Evolutionary conservation across 768 basidiomycete genomes (phyloP).

Genomic region (Kwoniella sp.): DNA sequence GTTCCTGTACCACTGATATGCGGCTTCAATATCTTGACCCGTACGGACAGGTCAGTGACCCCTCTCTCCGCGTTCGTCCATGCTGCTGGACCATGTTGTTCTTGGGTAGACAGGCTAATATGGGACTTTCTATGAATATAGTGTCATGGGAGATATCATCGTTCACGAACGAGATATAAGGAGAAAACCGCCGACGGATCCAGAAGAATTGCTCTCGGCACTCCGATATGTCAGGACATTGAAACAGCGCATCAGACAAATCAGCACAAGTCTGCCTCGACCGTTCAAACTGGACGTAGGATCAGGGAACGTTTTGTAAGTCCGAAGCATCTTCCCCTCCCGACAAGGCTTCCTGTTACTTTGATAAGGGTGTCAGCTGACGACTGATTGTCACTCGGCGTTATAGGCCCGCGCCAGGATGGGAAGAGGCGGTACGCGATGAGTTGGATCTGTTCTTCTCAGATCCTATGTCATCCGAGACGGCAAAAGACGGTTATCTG

Average conservation of each 20-base stretch:
- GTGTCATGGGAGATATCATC: slow-evolving; percentile 35
- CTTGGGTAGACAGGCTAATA: no score
- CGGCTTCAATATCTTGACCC: slow-evolving; percentile 37
- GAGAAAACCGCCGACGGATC: slow-evolving; percentile 27
- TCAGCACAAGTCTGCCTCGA: slow-evolving; percentile 27
- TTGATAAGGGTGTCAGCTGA: background rate
- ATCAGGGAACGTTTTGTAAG: slow-evolving; percentile 22
- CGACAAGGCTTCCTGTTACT: no score
- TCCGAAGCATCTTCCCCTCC: background rate
- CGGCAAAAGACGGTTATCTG: slow-evolving; percentile 36
- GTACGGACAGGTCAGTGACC: slow-evolving; percentile 24
- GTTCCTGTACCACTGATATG: slow-evolving; percentile 25
- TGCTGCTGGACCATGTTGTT: no score
- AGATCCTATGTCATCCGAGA: slow-evolving; percentile 34
- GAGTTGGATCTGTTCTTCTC: slow-evolving; percentile 38
- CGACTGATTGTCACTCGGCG: background rate
- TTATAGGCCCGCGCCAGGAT: slow-evolving; percentile 40
- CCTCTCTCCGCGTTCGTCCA: background rate
- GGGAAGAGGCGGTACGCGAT: slow-evolving; percentile 35
- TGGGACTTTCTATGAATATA: background rate
- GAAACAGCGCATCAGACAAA: slow-evolving; percentile 24
- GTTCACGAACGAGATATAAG: slow-evolving; percentile 34
- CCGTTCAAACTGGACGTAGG: slow-evolving; percentile 31
- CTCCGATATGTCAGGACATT: slow-evolving; percentile 27
- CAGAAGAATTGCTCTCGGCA: slow-evolving; percentile 27